Base-by-base conservation (phyloP, 495 filamentous ascomycete genomes). In the Aeminium ludgeri region DNA sequence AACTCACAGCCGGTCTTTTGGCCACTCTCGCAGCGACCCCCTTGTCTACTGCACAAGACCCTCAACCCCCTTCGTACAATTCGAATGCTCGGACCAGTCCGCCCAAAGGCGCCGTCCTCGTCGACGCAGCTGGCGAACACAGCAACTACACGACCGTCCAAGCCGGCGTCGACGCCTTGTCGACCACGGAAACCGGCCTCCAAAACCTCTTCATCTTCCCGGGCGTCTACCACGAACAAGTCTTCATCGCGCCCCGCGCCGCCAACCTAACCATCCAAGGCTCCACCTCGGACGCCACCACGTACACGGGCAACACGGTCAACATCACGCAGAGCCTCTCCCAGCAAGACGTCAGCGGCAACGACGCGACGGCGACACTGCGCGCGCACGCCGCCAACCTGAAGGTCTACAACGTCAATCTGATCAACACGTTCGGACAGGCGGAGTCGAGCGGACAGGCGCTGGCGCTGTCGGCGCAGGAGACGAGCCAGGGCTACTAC, bases 131-230 rank as follows among this genome's bases (percentile, higher is more conserved):
- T 10, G 60, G 55, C 35, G 53, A 62, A 27, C 37, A 29, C 27
- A 40, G 20, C 37, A 30, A 40, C 37, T 68, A 65, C 51, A 40
- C 36, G 3, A 64, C 63, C 7, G 58, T 81, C 38, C 67, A 70
- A 55, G 55, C 63, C 7, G 76, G 75, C 19, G 63, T 80, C 34
- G 45, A 66, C 39, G 61, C 71, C 10, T 59, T 79, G 20, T 62
- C 58, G 43, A 68, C 63, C 7, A 60, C 61, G 10, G 54, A 62
- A 5, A 62, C 65, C 25, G 43, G 51, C 0, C 59, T 59, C 2
- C 73, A 78, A 49, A 69, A 64, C 46, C 69, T 82, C 53, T 80
- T 78, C 63, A 71, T 82, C 54, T 49, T 66, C 10, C 36, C 61
- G 6, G 62, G 69, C 18, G 52, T 51, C 1, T 69, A 70, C 19